Base-by-base conservation (phyloP, 1,284 basidiomycete genomes). In the Naganishia sp. region DNA sequence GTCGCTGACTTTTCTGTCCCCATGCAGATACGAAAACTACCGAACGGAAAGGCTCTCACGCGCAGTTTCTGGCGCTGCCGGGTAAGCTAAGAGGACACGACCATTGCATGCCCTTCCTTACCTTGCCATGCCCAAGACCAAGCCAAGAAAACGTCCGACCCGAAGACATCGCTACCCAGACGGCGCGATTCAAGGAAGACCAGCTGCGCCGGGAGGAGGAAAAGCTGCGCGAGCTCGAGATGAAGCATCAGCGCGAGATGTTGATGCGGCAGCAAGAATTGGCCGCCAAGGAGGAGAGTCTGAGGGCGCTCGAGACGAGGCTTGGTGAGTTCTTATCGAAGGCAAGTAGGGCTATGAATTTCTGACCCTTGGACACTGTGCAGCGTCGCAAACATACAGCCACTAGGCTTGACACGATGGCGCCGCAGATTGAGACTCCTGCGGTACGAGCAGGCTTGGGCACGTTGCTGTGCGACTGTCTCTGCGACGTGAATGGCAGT, bases 201-300 rank as follows among this genome's bases (percentile, higher is more conserved):
- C 96, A 99, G 80, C 88, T 99, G 69, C 90, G 94, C 73, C 85
- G 92, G 70, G 96, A 99, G 81, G 94, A 96, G 83, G 94, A 96
- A 83, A 95, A 95, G 88, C 84, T 99, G 71, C 91, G 95, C 73
- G 96, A 99, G 82, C 94, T 98, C 79, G 96, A 99, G 79, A 86
- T 98, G 80, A 94, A 93, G 79, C 94, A 98, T 45, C 95, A 98
- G 81, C 88, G 96, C 68, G 96, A 99, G 84, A 95, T 99, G 81
- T 92, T 92, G 81, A 92, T 99, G 84, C 97, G 97, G 85, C 85
- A 94, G 76, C 96, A 99, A 80, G 95, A 99, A 79, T 82, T 99
- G 71, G 81, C 94, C 75, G 92, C 92, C 55, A 95, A 94, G 80
- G 92, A 94, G 79, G 92, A 94, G 80, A 77, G 74, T 55, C 71